Base-by-base conservation (phyloP, 179 eudicot species). In the Silene vulgaris region DNA sequence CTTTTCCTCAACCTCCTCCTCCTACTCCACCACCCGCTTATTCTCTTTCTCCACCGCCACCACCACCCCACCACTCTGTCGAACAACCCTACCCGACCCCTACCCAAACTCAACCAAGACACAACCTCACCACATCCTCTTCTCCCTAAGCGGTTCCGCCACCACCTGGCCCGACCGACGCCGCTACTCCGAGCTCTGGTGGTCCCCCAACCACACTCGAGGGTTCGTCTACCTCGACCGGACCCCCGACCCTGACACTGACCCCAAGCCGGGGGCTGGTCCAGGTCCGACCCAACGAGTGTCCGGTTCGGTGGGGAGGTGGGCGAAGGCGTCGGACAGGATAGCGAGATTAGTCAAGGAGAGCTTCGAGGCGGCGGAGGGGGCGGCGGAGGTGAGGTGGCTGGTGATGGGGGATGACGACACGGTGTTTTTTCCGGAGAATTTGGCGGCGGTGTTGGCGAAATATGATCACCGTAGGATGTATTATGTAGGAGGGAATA, bases 351-450 rank as follows among this genome's bases (percentile, higher is more conserved):
- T 95, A 0, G 71, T 90, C 19, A 61, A 76, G 71, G 97, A 92
- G 32, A 62, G 78, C 23, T 88, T 86, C 69, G 88, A 88, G 29
- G 28, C 78, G 37, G 88, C 87, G 35, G 32, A 78, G 32, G 91
- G 88, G 43, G 37, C 82, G 17, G 78, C 76, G 0, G 84, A 72
- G 4, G 93, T 82, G 75, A 75, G 97, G 82, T 95, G 99, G 99
- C 89, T 89, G 71, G 97, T 95, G 21, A 90, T 95, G 99, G 99
- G 99, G 0, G 99, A 95, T 71, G 99, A 95, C 16, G 99, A 95
- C 23, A 95, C 99, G n/a, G 95, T 95, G 74, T 92, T 92, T 14
- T 92, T 92, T 59, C 13, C 82, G 0, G 87, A 86, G 1, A 95
- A 95, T 48, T 66, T 95, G 13, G 96, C 84, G 43, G 19, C 80